Percentiles rank a stretch among this genome's conserved stretches.
phyloP scores from a whole-genome alignment of 2,329 filamentous ascomycete species.

The Bipolaris victoriae region DNA sequence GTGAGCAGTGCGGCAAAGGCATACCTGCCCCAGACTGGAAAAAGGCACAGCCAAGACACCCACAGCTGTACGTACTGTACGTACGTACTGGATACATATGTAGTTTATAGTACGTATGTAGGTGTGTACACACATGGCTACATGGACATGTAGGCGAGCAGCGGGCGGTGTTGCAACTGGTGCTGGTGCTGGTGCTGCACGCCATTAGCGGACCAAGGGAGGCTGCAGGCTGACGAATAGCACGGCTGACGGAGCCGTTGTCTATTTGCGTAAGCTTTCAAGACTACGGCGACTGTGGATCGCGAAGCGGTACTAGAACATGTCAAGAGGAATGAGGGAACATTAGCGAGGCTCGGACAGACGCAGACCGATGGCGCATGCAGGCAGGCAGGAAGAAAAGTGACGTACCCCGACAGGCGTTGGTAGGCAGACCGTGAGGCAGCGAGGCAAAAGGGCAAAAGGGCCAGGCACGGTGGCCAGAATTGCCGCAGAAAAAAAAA shows the following conservation, averaged over 20 bases:
- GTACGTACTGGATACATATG: too few species aligned
- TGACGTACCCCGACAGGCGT: constrained; percentile 17
- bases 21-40: background rate
- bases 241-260: constrained; percentile 3
- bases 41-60: background rate
- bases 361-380: constrained; percentile 1
- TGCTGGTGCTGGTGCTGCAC: background rate
- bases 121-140: background rate
- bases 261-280: constrained; percentile 17
- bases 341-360: constrained; percentile 7
- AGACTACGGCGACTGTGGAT: constrained; percentile 20
- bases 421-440: background rate
- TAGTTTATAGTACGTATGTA: background rate
- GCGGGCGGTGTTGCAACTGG: background rate
- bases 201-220: constrained; percentile 4
- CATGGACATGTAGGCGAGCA: background rate
- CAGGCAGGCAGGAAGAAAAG: constrained; percentile 9
- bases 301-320: constrained; percentile 15
- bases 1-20: constrained; percentile 9
- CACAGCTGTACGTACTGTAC: too few species aligned
- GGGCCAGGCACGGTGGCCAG: background rate
- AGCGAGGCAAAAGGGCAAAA: background rate
- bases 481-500: constrained; percentile 1
- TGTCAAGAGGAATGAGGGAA: constrained; percentile 18
- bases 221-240: constrained; percentile 18